phyloP scores from a whole-genome alignment of 805 yeast genomes.

The Debaryomyces tyrocola region DNA sequence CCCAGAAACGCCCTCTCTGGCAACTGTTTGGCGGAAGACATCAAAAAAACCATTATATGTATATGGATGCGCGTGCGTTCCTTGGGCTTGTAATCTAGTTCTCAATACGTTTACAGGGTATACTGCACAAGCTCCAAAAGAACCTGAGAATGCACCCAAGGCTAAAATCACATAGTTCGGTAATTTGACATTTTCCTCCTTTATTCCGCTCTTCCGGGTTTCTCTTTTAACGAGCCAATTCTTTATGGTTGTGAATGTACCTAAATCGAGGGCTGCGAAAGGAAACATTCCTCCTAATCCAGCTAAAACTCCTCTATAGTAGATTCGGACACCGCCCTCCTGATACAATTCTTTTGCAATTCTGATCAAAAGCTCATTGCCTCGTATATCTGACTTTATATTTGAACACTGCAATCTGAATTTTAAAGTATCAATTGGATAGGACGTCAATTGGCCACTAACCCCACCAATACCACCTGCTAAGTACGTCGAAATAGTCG shows the following conservation, averaged over 20 bases:
- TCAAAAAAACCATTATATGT: slow-evolving; percentile 77
- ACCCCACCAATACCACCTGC: slow-evolving; percentile 98
- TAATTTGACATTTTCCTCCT: slow-evolving; percentile 66
- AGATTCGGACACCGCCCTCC: slow-evolving; percentile 76
- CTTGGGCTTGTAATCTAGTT: slow-evolving; percentile 96
- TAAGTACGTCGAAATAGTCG: slow-evolving; percentile 75
- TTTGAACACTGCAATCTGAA: slow-evolving; percentile 93
- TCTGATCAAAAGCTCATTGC: slow-evolving; percentile 56
- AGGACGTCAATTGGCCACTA: slow-evolving; percentile 85
- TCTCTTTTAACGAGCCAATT: slow-evolving; percentile 67
- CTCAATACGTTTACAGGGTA: slow-evolving; percentile 90
- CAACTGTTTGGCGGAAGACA: slow-evolving; percentile 70
- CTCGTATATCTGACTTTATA: slow-evolving; percentile 58
- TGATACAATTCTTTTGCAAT: slow-evolving; percentile 77
- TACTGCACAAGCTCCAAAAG: slow-evolving; percentile 93
- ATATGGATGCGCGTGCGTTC: slow-evolving; percentile 93
- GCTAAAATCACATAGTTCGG: slow-evolving; percentile 81
- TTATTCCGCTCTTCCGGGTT: slow-evolving; percentile 51
- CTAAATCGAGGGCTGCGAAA: slow-evolving; percentile 90
- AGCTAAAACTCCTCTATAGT: slow-evolving; percentile 83
- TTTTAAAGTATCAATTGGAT: slow-evolving; percentile 93
- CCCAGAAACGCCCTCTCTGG: slow-evolving; percentile 87
- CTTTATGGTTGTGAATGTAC: slow-evolving; percentile 81
- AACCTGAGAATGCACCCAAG: slow-evolving; percentile 93
- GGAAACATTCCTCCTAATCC: slow-evolving; percentile 98